These are phyloP conservation scores for Syzygium malaccense DNA, from an alignment of 441 rosid genomes.

Conservation along the genomic window DNA sequence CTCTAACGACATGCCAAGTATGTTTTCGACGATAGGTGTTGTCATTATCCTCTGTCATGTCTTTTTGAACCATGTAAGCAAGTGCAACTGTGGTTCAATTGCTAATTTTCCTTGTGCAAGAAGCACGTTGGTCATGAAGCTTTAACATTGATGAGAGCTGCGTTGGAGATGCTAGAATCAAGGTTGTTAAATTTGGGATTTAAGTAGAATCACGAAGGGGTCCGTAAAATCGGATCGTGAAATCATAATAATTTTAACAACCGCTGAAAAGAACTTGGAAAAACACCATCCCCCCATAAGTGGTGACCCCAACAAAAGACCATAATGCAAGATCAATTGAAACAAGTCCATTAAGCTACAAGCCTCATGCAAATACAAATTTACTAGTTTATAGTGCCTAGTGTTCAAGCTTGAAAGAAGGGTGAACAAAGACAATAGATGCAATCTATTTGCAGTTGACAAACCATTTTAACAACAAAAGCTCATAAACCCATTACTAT, in stretches of 20 bases:
- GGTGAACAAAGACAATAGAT: not conserved
- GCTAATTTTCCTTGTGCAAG: not conserved
- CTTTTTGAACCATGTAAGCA: not conserved
- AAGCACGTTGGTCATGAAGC: not conserved
- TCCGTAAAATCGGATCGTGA: not conserved
- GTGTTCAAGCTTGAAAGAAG: not conserved
- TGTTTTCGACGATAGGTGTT: slow-evolving; percentile 5
- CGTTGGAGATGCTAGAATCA: not conserved
- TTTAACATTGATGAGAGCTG: not conserved
- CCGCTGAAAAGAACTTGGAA: not conserved
- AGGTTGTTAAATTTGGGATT: not conserved
- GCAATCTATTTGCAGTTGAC: not conserved
- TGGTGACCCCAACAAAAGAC: not conserved
- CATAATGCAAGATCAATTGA: not conserved
- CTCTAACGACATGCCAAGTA: slow-evolving; percentile 73
- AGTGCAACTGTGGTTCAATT: not conserved
- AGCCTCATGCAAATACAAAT: not conserved
- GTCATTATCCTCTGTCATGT: not conserved
- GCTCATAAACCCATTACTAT: not conserved
- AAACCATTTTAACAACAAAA: not conserved
- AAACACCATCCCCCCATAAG: not conserved
- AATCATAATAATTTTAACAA: not conserved
- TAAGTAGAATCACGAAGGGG: not conserved
- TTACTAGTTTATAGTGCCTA: not conserved
- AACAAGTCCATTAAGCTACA: not conserved